Conservation (phyloP, 305 asterid species). For the Fraxinus sp. region DNA sequence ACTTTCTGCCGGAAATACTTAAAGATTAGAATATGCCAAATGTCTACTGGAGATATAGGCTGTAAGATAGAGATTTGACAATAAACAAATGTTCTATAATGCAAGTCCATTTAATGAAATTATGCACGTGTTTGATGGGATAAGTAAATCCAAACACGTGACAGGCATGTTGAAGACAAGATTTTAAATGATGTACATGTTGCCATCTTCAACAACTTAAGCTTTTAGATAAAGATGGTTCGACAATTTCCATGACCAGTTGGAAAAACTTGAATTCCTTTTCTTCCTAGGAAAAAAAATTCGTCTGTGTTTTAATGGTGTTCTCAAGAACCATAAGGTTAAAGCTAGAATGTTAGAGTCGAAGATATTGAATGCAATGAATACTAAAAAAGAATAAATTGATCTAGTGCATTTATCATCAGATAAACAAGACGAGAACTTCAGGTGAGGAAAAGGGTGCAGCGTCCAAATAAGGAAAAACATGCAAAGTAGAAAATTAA, state of each 20-base stretch:
- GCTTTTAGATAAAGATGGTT: neutral
- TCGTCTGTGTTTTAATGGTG: neutral
- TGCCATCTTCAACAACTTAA: neutral
- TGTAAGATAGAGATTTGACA: neutral
- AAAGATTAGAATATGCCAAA: constrained; percentile 9
- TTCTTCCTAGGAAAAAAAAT: neutral
- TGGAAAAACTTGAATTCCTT: neutral
- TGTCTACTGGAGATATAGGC: neutral
- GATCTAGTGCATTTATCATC: neutral
- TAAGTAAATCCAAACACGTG: neutral
- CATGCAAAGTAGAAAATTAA: neutral
- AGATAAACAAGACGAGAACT: neutral
- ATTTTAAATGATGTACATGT: neutral
- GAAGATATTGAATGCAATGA: neutral
- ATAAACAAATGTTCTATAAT: neutral
- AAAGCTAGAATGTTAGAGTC: neutral
- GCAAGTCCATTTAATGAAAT: neutral
- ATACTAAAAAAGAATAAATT: neutral
- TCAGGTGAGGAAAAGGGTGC: neutral
- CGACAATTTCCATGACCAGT: neutral
- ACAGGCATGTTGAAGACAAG: neutral
- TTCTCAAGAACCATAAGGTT: neutral
- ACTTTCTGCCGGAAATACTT: constrained; percentile 41
- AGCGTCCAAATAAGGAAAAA: neutral
- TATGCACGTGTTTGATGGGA: neutral